These are phyloP conservation scores for Porogramme epimiltina DNA, from an alignment of 1,284 basidiomycete species.

Conservation along the genomic window DNA sequence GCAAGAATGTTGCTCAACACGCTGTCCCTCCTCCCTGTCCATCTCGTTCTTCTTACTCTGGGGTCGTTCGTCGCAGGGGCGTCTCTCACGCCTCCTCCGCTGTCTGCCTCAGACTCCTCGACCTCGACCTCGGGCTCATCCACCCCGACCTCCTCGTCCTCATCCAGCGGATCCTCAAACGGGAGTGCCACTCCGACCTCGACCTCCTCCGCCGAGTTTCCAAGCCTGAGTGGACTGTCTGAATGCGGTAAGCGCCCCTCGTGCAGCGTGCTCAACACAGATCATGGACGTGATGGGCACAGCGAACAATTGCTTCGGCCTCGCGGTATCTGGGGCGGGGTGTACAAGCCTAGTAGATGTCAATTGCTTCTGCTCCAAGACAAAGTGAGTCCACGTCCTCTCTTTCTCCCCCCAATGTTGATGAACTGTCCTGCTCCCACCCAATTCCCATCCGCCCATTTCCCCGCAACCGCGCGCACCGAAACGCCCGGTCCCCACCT, in stretches of 20 bases:
- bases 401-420: background rate
- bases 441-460: background rate
- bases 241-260: conserved; percentile 28
- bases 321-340: conserved; percentile 26
- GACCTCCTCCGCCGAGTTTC: conserved; percentile 30
- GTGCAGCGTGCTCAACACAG: background rate
- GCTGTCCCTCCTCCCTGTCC: background rate
- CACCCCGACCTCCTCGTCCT: conserved; percentile 1
- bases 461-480: background rate
- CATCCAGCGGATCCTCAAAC: background rate
- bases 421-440: background rate
- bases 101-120: too few species aligned
- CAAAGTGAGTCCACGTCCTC: conserved; percentile 23
- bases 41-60: conserved; percentile 1
- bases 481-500: background rate
- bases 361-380: conserved; percentile 30
- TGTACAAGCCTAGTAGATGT: conserved; percentile 32
- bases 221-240: conserved; percentile 32
- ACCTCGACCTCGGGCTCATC: conserved; percentile 7
- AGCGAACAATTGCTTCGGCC: conserved; percentile 30
- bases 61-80: conserved; percentile 9
- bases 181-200: conserved; percentile 15
- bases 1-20: background rate
- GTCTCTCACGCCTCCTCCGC: conserved; percentile 14
- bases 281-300: background rate